phyloP scores from a whole-genome alignment of 1,284 basidiomycete species.

The Ustilago tritici region DNA sequence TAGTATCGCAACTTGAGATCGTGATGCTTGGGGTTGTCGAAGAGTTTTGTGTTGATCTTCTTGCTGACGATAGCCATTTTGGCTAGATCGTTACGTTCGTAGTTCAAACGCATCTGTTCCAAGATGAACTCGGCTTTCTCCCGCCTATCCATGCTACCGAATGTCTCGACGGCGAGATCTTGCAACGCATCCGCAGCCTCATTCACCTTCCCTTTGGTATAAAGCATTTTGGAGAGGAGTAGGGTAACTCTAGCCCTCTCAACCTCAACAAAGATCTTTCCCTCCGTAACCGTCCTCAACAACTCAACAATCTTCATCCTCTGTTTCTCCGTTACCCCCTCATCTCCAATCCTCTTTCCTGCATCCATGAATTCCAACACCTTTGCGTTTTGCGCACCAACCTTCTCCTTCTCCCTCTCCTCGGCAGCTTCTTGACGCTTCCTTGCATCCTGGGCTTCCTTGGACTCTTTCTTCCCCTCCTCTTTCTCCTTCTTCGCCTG shows the following conservation, averaged over 20 bases:
- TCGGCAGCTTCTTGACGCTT: constrained; percentile 38
- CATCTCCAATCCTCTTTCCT: constrained; percentile 57
- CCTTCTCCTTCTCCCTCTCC: constrained; percentile 52
- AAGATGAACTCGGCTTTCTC: constrained; percentile 99
- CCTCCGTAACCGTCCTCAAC: constrained; percentile 90
- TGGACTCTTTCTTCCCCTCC: constrained; percentile 44
- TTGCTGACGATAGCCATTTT: constrained; percentile 90
- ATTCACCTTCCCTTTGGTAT: constrained; percentile 54
- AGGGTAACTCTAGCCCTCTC: constrained; percentile 84
- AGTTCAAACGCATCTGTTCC: constrained; percentile 97
- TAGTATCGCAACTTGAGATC: constrained; percentile 96
- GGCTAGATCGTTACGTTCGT: constrained; percentile 81
- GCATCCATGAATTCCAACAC: constrained; percentile 59
- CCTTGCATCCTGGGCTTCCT: constrained; percentile 42
- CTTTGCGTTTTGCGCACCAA: constrained; percentile 61
- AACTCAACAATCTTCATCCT: constrained; percentile 75
- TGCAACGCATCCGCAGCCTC: constrained; percentile 74
- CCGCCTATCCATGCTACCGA: constrained; percentile 95
- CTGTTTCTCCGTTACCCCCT: constrained; percentile 46
- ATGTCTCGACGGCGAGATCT: constrained; percentile 98
- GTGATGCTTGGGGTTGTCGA: constrained; percentile 88
- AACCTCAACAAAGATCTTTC: constrained; percentile 99
- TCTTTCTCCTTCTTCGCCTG: constrained; percentile 38
- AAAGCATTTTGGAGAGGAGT: constrained; percentile 62
- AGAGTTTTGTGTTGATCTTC: constrained; percentile 87